phyloP scores from a whole-genome alignment of 164 flowering plant genomes.

The Aristolochia californica region DNA sequence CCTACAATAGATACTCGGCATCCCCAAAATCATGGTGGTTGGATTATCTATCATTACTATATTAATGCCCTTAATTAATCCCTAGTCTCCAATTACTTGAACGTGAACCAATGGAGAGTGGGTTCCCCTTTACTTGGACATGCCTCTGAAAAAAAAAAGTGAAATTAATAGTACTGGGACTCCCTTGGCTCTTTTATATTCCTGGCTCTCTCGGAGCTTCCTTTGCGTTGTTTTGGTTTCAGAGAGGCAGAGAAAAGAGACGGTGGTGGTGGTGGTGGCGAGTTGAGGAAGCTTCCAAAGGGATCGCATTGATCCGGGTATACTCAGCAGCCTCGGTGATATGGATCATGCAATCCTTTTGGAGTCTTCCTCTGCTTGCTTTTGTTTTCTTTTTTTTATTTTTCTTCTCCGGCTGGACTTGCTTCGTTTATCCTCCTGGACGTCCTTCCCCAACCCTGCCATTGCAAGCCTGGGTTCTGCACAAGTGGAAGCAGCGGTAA shows the following conservation, averaged over 20 bases:
- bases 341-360: slow-evolving; percentile 85
- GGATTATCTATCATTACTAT: no score
- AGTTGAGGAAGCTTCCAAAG: slow-evolving; percentile 73
- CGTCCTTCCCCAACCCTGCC: not conserved
- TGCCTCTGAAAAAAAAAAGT: not conserved
- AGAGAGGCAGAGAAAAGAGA: slow-evolving; percentile 9
- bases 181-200: not conserved
- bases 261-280: slow-evolving; percentile 9
- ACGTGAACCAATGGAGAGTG: not conserved
- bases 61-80: no score
- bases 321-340: no score
- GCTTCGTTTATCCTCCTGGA: not conserved
- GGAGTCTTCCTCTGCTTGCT: slow-evolving; percentile 66
- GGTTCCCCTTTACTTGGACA: not conserved
- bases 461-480: no score
- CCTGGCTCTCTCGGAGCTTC: not conserved
- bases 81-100: not conserved
- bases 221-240: not conserved
- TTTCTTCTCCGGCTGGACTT: not conserved
- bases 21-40: no score
- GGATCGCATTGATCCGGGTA: slow-evolving; percentile 93
- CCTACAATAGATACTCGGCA: no score
- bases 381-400: not conserved
- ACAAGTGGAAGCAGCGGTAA: not conserved
- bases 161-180: not conserved